A percentile compares a stretch with the other conserved stretches of the same genome.
phyloP scores from a whole-genome alignment of 208 protist species.

The Crithidia sp. region DNA sequence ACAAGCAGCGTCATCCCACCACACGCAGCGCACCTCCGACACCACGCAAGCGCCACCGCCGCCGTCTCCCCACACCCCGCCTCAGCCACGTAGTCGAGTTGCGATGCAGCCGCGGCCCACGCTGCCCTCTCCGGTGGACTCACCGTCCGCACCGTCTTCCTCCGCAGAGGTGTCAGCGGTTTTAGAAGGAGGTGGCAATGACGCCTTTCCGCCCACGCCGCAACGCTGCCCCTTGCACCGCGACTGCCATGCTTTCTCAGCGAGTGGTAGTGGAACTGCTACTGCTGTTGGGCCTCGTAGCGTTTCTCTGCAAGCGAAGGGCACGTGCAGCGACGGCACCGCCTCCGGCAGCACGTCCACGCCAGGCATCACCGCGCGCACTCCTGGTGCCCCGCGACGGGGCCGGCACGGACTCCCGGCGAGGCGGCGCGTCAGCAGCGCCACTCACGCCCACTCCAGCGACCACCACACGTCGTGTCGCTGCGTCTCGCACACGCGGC shows the following conservation, averaged over 20 bases:
- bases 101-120: neutral
- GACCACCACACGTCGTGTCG: neutral
- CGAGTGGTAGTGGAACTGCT: no score
- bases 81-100: neutral
- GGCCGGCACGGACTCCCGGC: neutral
- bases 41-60: neutral
- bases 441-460: neutral
- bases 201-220: neutral
- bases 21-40: no score
- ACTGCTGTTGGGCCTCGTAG: no score
- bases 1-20: neutral
- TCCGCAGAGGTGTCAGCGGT: neutral
- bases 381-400: neutral
- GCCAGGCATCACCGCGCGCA: constrained; percentile 17
- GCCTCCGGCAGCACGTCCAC: neutral
- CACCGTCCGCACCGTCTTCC: constrained; percentile 8
- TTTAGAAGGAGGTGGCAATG: neutral
- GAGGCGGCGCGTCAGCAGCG: neutral
- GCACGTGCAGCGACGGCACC: neutral
- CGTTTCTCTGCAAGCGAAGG: neutral
- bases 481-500: constrained; percentile 23
- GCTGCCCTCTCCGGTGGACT: neutral
- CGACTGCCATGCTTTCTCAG: neutral
- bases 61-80: neutral
- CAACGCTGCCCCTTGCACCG: neutral